phyloP scores from a whole-genome alignment of 1,284 basidiomycete species.

The Fomitopsis pinicola region DNA sequence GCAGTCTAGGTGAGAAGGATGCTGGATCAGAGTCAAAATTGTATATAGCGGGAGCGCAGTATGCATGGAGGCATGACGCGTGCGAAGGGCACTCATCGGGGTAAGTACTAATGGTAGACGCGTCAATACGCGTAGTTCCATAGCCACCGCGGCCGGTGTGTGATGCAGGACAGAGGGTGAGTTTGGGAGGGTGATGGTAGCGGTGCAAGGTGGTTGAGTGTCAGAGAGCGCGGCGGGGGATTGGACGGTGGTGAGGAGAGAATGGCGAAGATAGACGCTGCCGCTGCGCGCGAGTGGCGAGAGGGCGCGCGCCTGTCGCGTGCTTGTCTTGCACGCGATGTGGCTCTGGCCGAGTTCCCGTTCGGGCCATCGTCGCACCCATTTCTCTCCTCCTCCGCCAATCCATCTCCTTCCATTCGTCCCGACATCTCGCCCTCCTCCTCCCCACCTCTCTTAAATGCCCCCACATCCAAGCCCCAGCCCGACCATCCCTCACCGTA shows the following conservation, averaged over 20 bases:
- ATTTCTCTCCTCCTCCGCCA: not conserved
- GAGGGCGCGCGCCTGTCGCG: not conserved
- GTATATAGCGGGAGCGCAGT: no score
- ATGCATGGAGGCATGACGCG: not conserved
- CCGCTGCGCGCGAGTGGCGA: constrained; percentile 1
- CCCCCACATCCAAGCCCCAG: constrained; percentile 1
- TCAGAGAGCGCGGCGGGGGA: not conserved
- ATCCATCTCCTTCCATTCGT: constrained; percentile 6
- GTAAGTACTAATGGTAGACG: not conserved
- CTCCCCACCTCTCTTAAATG: not conserved
- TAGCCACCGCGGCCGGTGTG: not conserved
- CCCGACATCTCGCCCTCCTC: not conserved
- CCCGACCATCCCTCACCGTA: constrained; percentile 20
- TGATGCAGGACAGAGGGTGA: no score
- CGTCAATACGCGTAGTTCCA: constrained; percentile 3
- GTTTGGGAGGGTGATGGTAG: not conserved
- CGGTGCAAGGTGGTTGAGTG: not conserved
- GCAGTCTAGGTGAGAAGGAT: no score
- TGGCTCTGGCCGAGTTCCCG: no score
- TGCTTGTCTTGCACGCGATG: not conserved
- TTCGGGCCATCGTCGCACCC: no score
- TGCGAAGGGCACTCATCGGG: no score
- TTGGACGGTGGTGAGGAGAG: constrained; percentile 1
- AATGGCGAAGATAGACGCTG: constrained; percentile 2
- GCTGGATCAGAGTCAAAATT: no score